Conservation (phyloP, 2,329 filamentous ascomycete genomes). For the Penicillium hordei region DNA sequence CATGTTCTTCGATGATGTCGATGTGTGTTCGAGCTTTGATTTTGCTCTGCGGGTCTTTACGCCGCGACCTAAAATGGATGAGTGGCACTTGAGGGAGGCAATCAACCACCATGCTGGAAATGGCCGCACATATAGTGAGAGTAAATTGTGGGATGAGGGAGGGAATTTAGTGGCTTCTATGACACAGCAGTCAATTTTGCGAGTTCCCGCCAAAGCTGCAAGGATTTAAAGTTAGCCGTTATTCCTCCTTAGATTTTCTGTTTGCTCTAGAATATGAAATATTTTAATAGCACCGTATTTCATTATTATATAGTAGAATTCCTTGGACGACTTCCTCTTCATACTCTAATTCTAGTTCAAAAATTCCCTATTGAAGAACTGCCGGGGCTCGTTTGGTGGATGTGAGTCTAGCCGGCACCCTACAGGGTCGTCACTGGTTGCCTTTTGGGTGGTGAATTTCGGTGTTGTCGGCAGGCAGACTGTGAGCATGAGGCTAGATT, state of each 20-base stretch:
- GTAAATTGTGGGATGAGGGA: slow-evolving; percentile 46
- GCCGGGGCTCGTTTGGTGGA: too few species aligned
- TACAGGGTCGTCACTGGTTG: too few species aligned
- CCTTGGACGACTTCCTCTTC: too few species aligned
- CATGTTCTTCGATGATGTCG: not conserved
- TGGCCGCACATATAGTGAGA: slow-evolving; percentile 50
- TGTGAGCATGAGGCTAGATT: too few species aligned
- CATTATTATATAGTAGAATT: too few species aligned
- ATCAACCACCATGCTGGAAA: slow-evolving; percentile 28
- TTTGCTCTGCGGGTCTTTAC: not conserved
- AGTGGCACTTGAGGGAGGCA: not conserved
- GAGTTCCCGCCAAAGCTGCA: not conserved
- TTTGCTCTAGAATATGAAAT: not conserved
- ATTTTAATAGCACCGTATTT: not conserved
- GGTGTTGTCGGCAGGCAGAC: too few species aligned
- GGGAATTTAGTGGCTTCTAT: slow-evolving; percentile 50
- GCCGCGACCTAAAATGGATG: not conserved
- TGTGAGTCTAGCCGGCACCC: too few species aligned
- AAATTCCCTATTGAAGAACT: too few species aligned
- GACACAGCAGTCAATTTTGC: slow-evolving; percentile 47
- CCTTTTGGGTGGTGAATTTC: too few species aligned
- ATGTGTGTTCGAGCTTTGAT: not conserved
- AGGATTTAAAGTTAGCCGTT: not conserved
- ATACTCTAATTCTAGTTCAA: too few species aligned
- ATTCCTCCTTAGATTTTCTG: not conserved